Percentiles rank a stretch among this genome's conserved stretches.
Evolutionary conservation across 129 eudicot species (phyloP).

Genomic region (Ambrosia trifida): DNA sequence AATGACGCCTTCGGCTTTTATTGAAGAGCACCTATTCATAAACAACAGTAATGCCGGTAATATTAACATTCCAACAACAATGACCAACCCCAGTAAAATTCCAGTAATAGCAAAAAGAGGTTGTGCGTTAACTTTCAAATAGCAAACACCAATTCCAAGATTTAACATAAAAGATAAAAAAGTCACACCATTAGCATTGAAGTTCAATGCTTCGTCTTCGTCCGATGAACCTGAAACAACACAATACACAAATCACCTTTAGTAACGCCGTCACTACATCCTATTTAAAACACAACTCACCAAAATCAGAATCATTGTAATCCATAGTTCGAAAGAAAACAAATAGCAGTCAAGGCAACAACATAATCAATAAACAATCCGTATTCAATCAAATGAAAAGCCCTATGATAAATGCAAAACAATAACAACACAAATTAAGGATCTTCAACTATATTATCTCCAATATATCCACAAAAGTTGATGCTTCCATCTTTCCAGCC

Average conservation of each 20-base stretch:
- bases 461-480: constrained; percentile 63
- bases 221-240: constrained; percentile 27
- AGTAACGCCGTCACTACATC: too few species aligned
- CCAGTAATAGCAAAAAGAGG: too few species aligned
- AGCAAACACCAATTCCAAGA: neutral
- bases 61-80: too few species aligned
- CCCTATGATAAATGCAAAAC: neutral
- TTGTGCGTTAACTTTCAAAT: neutral
- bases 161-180: neutral
- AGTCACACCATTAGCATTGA: constrained; percentile 23
- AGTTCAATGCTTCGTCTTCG: constrained; percentile 34
- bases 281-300: constrained; percentile 19
- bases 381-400: neutral
- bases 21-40: constrained; percentile 13
- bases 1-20: constrained; percentile 35
- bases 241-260: neutral
- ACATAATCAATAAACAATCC: neutral
- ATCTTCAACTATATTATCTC: constrained; percentile 37
- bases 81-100: too few species aligned
- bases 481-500: constrained; percentile 79
- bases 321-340: constrained; percentile 22
- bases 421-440: constrained; percentile 22
- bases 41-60: neutral
- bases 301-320: constrained; percentile 6
- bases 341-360: constrained; percentile 32